phyloP scores from a whole-genome alignment of 768 basidiomycete genomes.

The Podaxis carcinomalis region DNA sequence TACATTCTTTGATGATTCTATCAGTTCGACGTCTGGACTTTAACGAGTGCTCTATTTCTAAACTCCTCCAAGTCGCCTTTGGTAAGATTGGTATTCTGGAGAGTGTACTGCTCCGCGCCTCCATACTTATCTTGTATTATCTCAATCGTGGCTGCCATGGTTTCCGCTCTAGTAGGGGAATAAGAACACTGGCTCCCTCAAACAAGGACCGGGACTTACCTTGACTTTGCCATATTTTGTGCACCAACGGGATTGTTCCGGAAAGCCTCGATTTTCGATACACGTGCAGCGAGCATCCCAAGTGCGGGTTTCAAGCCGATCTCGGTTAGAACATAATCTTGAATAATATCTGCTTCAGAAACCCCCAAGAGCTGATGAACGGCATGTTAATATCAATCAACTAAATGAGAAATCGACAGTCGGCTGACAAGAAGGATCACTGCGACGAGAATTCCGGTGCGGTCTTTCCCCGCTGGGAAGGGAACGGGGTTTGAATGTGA shows the following conservation, averaged over 20 bases:
- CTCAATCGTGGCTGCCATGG: slow-evolving; percentile 27
- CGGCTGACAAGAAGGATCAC: slow-evolving; percentile 27
- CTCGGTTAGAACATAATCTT: slow-evolving; percentile 37
- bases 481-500: neutral
- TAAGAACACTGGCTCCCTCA: neutral
- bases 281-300: slow-evolving; percentile 25
- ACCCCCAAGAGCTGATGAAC: slow-evolving; percentile 32
- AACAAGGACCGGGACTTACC: slow-evolving; percentile 15
- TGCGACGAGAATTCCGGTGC: slow-evolving; percentile 35
- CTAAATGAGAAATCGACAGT: neutral
- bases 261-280: slow-evolving; percentile 24
- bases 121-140: slow-evolving; percentile 32
- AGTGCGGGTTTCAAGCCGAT: slow-evolving; percentile 31
- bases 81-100: slow-evolving; percentile 23
- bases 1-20: neutral
- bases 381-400: neutral
- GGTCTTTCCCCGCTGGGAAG: slow-evolving; percentile 36
- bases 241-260: slow-evolving; percentile 31
- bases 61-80: neutral
- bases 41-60: neutral
- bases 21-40: neutral
- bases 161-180: slow-evolving; percentile 25
- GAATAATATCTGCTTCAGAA: slow-evolving; percentile 31
- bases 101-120: slow-evolving; percentile 31
- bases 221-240: slow-evolving; percentile 29